phyloP scores from a whole-genome alignment of 768 basidiomycete genomes.

The Saitozyma sp. region DNA sequence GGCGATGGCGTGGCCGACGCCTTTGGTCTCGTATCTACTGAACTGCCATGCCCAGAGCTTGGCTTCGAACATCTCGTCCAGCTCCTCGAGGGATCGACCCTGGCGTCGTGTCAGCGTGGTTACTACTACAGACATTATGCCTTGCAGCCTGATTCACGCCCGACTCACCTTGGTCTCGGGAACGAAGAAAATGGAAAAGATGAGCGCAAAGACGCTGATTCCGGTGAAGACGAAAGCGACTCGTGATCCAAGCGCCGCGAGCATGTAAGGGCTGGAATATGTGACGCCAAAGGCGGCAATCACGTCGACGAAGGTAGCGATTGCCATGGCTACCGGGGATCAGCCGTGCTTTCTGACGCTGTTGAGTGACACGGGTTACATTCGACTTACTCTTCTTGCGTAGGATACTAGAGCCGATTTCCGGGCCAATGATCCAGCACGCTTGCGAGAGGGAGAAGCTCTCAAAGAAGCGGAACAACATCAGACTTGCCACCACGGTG shows the following conservation, averaged over 20 bases:
- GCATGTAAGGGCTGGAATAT: constrained; percentile 15
- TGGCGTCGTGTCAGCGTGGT: neutral
- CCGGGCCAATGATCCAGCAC: constrained; percentile 17
- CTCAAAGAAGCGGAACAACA: constrained; percentile 12
- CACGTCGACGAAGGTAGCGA: constrained; percentile 12
- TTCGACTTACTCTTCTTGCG: neutral
- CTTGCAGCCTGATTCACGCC: too few species aligned
- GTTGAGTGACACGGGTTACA: too few species aligned
- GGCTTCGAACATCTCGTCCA: constrained; percentile 3
- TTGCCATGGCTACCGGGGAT: neutral
- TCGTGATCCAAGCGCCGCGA: constrained; percentile 8
- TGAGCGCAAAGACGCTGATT: constrained; percentile 1
- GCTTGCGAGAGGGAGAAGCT: constrained; percentile 6
- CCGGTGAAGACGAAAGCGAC: constrained; percentile 16
- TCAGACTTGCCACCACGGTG: constrained; percentile 14
- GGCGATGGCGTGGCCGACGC: constrained; percentile 23
- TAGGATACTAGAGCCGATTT: neutral
- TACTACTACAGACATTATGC: too few species aligned
- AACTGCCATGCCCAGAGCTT: constrained; percentile 33
- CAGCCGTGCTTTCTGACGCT: too few species aligned
- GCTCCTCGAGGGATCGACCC: constrained; percentile 3
- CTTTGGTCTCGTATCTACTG: constrained; percentile 17
- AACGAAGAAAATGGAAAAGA: constrained; percentile 3
- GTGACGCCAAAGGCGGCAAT: constrained; percentile 11
- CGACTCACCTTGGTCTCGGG: constrained; percentile 3